These are phyloP conservation scores for Melampsora occidentalis DNA, from an alignment of 1,284 basidiomycete species.

Conservation along the genomic window DNA sequence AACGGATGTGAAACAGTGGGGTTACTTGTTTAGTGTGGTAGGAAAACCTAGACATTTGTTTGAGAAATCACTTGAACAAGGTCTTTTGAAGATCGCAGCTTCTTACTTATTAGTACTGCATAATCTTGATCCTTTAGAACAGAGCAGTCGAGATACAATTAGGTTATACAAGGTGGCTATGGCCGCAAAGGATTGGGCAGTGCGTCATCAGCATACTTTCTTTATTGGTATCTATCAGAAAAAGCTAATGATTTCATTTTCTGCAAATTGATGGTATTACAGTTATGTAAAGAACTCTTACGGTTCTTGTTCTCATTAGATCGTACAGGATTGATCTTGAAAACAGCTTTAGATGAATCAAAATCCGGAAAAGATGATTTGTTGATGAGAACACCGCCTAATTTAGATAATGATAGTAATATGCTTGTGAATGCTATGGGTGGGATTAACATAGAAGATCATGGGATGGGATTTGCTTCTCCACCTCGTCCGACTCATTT, in stretches of 20 bases:
- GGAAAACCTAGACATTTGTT: constrained; percentile 87
- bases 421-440: not conserved
- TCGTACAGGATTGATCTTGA: constrained; percentile 42
- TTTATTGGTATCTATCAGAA: not conserved
- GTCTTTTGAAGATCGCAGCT: constrained; percentile 79
- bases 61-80: constrained; percentile 75
- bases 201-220: constrained; percentile 45
- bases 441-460: not conserved
- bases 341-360: constrained; percentile 28
- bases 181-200: constrained; percentile 47
- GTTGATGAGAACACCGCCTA: not conserved
- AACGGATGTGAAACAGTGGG: constrained; percentile 91
- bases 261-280: constrained; percentile 47
- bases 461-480: not conserved
- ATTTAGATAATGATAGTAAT: not conserved
- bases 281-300: constrained; percentile 78
- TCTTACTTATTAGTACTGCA: constrained; percentile 92
- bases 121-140: constrained; percentile 65
- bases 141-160: constrained; percentile 49
- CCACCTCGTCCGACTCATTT: not conserved
- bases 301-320: constrained; percentile 90
- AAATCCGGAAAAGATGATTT: not conserved
- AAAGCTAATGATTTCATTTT: constrained; percentile 2
- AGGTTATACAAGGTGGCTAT: constrained; percentile 48
- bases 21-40: constrained; percentile 78